These are phyloP conservation scores for Botrytis sinoallii DNA, from an alignment of 2,329 filamentous ascomycete species.

Conservation along the genomic window DNA sequence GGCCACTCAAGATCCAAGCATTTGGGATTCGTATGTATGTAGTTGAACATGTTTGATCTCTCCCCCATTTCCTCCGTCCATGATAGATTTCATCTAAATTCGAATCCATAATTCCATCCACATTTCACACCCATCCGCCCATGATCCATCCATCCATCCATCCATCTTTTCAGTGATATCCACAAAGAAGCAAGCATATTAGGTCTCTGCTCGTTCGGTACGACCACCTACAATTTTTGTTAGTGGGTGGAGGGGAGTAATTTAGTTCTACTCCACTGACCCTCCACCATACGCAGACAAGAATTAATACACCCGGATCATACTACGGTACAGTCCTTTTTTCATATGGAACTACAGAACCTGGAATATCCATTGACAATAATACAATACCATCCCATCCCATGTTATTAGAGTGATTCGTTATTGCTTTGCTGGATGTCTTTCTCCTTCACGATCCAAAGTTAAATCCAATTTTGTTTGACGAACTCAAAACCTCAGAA, in stretches of 20 bases:
- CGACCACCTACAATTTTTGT: not conserved
- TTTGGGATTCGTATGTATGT: not conserved
- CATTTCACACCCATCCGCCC: not conserved
- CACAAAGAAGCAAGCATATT: conserved; percentile 14
- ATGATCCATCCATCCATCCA: not conserved
- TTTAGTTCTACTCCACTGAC: conserved; percentile 12
- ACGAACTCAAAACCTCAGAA: not conserved
- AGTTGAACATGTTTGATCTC: not conserved
- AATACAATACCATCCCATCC: not conserved
- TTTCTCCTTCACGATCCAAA: not conserved
- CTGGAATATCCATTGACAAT: not conserved
- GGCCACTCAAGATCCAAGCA: not conserved
- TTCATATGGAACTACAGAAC: not conserved
- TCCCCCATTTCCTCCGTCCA: not conserved
- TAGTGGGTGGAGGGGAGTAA: conserved; percentile 11
- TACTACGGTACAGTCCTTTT: not conserved
- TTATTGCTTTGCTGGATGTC: not conserved
- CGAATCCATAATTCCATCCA: not conserved
- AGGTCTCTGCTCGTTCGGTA: conserved; percentile 7
- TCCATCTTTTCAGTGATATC: not conserved
- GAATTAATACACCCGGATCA: conserved; percentile 5
- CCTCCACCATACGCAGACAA: conserved; percentile 5
- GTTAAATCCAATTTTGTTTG: not conserved
- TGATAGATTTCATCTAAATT: not conserved
- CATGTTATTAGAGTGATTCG: not conserved